Conservation (phyloP, 352 stramenopile genomes). For the Phytophthora chlamydospora region DNA sequence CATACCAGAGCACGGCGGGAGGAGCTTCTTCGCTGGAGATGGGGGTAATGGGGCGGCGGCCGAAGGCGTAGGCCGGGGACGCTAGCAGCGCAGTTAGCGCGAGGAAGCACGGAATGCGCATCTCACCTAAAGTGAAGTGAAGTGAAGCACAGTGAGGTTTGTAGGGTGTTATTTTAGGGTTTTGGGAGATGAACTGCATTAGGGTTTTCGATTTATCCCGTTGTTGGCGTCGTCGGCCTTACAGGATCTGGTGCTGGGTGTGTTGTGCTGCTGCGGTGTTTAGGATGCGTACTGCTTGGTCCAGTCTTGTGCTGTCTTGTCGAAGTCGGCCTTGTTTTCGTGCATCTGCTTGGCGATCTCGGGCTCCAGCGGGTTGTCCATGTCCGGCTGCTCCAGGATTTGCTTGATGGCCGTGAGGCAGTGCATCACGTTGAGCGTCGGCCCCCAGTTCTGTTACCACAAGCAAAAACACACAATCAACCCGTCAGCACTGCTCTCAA, state of each 20-base stretch:
- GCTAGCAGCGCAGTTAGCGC: constrained; percentile 14
- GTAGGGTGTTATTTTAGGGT: no score
- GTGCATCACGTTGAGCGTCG: constrained; percentile 94
- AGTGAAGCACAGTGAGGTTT: no score
- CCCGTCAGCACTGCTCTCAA: background rate
- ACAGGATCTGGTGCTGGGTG: background rate
- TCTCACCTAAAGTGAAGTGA: no score
- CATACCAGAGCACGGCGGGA: constrained; percentile 85
- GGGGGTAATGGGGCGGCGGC: background rate
- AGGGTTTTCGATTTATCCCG: background rate
- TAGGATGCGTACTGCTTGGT: constrained; percentile 92
- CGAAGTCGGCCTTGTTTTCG: constrained; percentile 94
- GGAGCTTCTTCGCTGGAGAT: constrained; percentile 2
- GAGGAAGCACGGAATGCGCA: background rate
- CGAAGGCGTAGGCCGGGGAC: constrained; percentile 10
- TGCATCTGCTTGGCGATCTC: constrained; percentile 95
- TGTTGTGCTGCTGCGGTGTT: constrained; percentile 3
- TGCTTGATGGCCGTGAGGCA: constrained; percentile 94
- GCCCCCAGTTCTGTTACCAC: constrained; percentile 90
- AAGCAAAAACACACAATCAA: constrained; percentile 12
- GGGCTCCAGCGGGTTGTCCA: constrained; percentile 96
- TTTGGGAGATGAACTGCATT: no score
- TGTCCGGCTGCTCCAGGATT: constrained; percentile 94
- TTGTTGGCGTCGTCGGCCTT: no score
- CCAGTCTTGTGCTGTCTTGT: constrained; percentile 93